Base-by-base conservation (phyloP, 768 basidiomycete genomes). In the Sutorius australiensis region DNA sequence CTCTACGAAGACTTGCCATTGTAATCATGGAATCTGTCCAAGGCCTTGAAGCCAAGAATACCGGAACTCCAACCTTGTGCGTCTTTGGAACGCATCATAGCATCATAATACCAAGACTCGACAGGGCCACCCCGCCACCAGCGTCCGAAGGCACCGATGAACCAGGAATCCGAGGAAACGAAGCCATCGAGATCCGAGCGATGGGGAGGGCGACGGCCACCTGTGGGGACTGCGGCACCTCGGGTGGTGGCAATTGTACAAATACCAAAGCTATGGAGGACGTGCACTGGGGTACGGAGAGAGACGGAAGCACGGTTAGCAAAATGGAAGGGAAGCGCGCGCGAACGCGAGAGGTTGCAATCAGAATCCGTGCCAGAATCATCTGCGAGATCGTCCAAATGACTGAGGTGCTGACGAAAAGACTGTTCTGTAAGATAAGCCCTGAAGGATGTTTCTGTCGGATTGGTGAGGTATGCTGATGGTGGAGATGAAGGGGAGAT, bases 391-490 rank as follows among this genome's bases (percentile, higher is more conserved):
- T 86, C 86, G 61, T 94, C 87, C 62, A 97, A 81, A 50, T 86
- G 86, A 55, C 84, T 90, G 55, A 98, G 81, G 69, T 98, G 94
- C 50, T 91, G 89, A 48, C 95, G 90, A 70, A 99, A 98, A 24
- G 93, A 95, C 65, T 91, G 90, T 66, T 97, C 94, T n/a, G 95
- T 98, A 60, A 98, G 85, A 73, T 92, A 95, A 17, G 92, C 79
- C 48, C 95, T 85, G 72, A 99, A 98, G 7, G 93, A 93, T 43
- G 85, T 85, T 72, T 98, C 94, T 51, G 87, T 84, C 21, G 95
- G 95, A 71, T 98, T 98, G 32, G 93, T 92, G 67, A 95, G 82
- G 76, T 93, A 93, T 44, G 95, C 95, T 98, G 75, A 40, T 55
- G 41, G 47, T 58, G 42, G 36, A 5, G 27, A 46, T 21, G 49